Base-by-base conservation (phyloP, 805 yeast genomes). In the Metschnikowia corniflorae region DNA sequence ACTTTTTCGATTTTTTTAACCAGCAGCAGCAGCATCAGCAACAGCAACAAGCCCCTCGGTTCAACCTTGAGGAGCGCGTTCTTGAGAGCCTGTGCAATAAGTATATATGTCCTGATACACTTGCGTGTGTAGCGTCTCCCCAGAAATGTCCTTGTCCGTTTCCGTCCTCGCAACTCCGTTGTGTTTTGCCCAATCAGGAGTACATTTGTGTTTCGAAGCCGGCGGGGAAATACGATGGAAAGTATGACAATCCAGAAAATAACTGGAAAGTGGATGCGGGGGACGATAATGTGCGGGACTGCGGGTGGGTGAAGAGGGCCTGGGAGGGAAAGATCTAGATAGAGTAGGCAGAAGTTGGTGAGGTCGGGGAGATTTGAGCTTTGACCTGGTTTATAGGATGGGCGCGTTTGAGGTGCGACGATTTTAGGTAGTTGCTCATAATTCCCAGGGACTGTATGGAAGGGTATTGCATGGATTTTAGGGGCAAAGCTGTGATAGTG, bases 121-220 rank as follows among this genome's bases (percentile, higher is more conserved):
- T 80, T 26, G 69, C 69, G 7, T 93, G 98, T 64, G 98, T 86
- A 0, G 69, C 71, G 2, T 51, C 60, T 1, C 77, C 86, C 0
- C 48, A 70, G 6, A 84, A 81, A 34, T 93, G 98, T 57, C 96
- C 97, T 2, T 93, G 98, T 57, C 87, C 86, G 2, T 91, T 78
- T 54, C 93, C 96, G 1, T 77, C 79, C 40, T 80, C 94, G 1
- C 96, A 91, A 56, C 53, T 85, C 43, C 83, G 86, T 53, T 93
- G 98, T 59, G 55, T 73, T 2, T 64, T 86, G 26, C 95, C 96
- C 0, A 80, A 77, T 44, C 71, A 77, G 14, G 75, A 75, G 37
- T 82, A 68, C 53, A 70, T 89, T 12, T 93, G 98, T 58, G 82
- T 93, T 27, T 83, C 96, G 15, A 84, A 82, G 48, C 91, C 95